Percentiles rank a stretch among this genome's conserved stretches.
Conservation (phyloP, 129 eudicot genomes). For the Arctium lappa region DNA sequence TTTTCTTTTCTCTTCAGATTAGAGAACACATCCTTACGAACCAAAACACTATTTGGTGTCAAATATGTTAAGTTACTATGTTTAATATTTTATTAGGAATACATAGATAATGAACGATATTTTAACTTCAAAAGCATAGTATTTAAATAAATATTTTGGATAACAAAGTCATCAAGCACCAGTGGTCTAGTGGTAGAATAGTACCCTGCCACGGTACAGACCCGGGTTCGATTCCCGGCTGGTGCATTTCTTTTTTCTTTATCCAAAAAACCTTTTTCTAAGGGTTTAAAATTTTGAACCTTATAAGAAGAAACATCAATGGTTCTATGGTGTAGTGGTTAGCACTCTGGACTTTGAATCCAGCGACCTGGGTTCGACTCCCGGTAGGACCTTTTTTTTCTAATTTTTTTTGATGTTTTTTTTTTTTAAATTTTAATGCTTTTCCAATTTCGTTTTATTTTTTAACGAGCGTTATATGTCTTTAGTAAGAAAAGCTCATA, state of each 20-base stretch:
- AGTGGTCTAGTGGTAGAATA: conserved; percentile 99
- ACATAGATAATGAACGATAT: too few relatives aligned
- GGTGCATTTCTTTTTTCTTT: conserved; percentile 36
- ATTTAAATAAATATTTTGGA: not conserved
- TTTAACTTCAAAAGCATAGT: too few relatives aligned
- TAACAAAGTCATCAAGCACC: conserved; percentile 38
- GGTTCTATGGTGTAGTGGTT: conserved; percentile 99
- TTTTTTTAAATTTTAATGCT: too few relatives aligned
- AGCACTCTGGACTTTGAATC: conserved; percentile 99
- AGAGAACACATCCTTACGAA: too few relatives aligned
- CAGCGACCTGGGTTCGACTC: conserved; percentile 99
- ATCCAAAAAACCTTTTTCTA: not conserved
- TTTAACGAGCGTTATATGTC: too few relatives aligned
- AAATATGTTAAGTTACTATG: too few relatives aligned
- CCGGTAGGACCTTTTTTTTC: conserved; percentile 74
- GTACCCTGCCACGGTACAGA: conserved; percentile 99
- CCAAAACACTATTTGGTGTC: too few relatives aligned
- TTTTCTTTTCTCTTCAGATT: too few relatives aligned
- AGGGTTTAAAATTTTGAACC: not conserved
- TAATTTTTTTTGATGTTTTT: too few relatives aligned
- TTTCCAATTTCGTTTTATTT: too few relatives aligned
- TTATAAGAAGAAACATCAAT: not conserved
- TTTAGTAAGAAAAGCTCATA: too few relatives aligned
- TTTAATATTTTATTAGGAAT: too few relatives aligned
- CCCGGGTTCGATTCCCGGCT: conserved; percentile 99